These are phyloP conservation scores for Hawksworthiomyces lignivorus DNA, from an alignment of 2,329 filamentous ascomycete species.

Conservation along the genomic window DNA sequence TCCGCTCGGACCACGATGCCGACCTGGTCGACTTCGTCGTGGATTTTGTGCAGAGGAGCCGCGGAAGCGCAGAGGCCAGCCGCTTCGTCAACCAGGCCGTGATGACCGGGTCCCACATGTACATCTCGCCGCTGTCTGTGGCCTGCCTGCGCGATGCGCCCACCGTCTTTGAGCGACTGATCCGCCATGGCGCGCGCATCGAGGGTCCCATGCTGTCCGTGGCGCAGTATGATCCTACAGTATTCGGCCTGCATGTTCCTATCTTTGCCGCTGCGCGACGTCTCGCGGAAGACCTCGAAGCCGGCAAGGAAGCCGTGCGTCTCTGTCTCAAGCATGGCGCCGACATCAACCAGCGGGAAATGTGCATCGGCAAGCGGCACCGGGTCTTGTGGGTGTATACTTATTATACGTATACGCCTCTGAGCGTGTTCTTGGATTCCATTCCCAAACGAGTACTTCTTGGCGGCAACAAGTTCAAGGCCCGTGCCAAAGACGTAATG, in stretches of 20 bases:
- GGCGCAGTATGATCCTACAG: not conserved
- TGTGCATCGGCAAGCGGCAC: slow-evolving; percentile 1
- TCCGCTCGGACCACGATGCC: not conserved
- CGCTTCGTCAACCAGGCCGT: slow-evolving; percentile 1
- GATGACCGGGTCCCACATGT: not conserved
- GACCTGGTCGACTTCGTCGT: not conserved
- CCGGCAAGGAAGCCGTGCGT: not conserved
- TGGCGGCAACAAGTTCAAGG: too few species aligned
- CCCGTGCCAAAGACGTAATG: too few species aligned
- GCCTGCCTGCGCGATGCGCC: not conserved
- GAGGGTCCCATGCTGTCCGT: not conserved
- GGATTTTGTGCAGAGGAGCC: too few species aligned
- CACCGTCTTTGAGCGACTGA: not conserved
- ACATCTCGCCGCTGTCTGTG: slow-evolving; percentile 2
- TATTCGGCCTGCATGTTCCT: slow-evolving; percentile 3
- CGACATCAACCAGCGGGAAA: not conserved
- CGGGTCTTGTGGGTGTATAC: not conserved
- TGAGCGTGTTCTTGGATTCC: too few species aligned
- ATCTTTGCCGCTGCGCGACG: slow-evolving; percentile 4
- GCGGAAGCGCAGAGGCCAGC: not conserved
- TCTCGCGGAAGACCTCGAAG: not conserved
- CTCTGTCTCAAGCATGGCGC: not conserved
- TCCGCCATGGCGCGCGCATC: not conserved
- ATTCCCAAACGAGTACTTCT: too few species aligned
- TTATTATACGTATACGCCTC: not conserved